Conservation (phyloP, 1,284 basidiomycete species). For the Austropuccinia psidii region DNA sequence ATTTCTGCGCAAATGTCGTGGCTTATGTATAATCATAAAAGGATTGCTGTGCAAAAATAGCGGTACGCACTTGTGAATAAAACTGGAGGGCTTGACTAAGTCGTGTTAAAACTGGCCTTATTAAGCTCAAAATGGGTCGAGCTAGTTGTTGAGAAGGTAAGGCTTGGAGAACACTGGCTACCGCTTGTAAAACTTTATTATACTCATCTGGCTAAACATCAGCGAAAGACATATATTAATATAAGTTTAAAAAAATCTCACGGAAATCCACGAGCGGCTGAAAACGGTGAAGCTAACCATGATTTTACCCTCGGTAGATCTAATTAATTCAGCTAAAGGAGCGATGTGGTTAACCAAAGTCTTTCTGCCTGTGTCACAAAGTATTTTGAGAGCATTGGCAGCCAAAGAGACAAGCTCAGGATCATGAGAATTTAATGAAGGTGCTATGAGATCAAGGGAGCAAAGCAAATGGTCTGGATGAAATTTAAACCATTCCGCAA, state of each 20-base stretch:
- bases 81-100: slow-evolving; percentile 2
- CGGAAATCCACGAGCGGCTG: not conserved
- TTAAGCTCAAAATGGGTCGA: slow-evolving; percentile 38
- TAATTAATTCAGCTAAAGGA: slow-evolving; percentile 42
- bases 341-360: slow-evolving; percentile 41
- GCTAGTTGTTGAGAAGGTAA: slow-evolving; percentile 38
- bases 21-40: slow-evolving; percentile 36
- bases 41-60: not conserved
- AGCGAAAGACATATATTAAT: not conserved
- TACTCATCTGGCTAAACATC: slow-evolving; percentile 40
- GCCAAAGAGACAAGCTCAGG: slow-evolving; percentile 38
- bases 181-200: slow-evolving; percentile 43
- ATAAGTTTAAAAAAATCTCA: not conserved
- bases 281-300: slow-evolving; percentile 36
- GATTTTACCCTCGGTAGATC: slow-evolving; percentile 41
- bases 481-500: slow-evolving; percentile 42
- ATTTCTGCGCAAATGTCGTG: too few relatives aligned
- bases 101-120: not conserved
- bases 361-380: slow-evolving; percentile 42
- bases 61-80: slow-evolving; percentile 9
- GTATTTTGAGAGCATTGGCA: slow-evolving; percentile 40
- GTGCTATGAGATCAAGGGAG: slow-evolving; percentile 38
- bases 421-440: slow-evolving; percentile 39
- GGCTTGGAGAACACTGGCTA: slow-evolving; percentile 44
- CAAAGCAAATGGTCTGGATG: slow-evolving; percentile 37